A percentile compares a stretch with the other conserved stretches of the same genome.
phyloP scores from a whole-genome alignment of 371 early-diverging fungal genomes.

The Chytridium lagenaria region DNA sequence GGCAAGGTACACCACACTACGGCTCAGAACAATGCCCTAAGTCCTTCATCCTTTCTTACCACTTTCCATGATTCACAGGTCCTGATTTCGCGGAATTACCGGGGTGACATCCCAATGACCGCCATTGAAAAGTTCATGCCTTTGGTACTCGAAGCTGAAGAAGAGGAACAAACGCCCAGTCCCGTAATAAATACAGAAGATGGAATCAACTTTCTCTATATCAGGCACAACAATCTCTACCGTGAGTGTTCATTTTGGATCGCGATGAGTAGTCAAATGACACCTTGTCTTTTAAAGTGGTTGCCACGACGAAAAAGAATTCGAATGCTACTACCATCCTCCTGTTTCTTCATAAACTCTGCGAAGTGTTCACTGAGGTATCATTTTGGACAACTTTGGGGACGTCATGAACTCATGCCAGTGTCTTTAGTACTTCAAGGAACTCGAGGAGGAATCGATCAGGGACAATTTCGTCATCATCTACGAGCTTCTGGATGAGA shows the following conservation, averaged over 20 bases:
- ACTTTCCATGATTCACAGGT: slow-evolving; percentile 48
- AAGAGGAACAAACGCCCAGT: slow-evolving; percentile 84
- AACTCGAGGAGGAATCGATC: slow-evolving; percentile 97
- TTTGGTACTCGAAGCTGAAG: slow-evolving; percentile 84
- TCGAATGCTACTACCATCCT: slow-evolving; percentile 95
- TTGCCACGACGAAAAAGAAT: slow-evolving; percentile 96
- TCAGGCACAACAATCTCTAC: slow-evolving; percentile 93
- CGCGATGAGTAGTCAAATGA: background rate
- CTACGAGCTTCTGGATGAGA: slow-evolving; percentile 98
- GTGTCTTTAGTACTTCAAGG: slow-evolving; percentile 86
- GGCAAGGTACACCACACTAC: slow-evolving; percentile 68
- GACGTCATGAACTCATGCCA: background rate
- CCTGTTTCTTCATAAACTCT: slow-evolving; percentile 91
- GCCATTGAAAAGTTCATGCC: slow-evolving; percentile 98
- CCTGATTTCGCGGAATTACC: slow-evolving; percentile 91
- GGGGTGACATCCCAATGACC: slow-evolving; percentile 93
- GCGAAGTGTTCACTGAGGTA: slow-evolving; percentile 59
- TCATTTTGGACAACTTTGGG: background rate
- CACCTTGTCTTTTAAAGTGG: too few relatives aligned
- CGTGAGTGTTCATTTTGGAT: slow-evolving; percentile 68
- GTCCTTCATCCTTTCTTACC: background rate
- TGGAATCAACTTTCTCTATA: slow-evolving; percentile 92
- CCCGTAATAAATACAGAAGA: slow-evolving; percentile 91
- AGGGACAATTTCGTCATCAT: slow-evolving; percentile 95
- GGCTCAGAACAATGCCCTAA: background rate